Evolutionary conservation across 2,329 filamentous ascomycete genomes (phyloP).

Genomic region (Fusarium chlamydosporum): DNA sequence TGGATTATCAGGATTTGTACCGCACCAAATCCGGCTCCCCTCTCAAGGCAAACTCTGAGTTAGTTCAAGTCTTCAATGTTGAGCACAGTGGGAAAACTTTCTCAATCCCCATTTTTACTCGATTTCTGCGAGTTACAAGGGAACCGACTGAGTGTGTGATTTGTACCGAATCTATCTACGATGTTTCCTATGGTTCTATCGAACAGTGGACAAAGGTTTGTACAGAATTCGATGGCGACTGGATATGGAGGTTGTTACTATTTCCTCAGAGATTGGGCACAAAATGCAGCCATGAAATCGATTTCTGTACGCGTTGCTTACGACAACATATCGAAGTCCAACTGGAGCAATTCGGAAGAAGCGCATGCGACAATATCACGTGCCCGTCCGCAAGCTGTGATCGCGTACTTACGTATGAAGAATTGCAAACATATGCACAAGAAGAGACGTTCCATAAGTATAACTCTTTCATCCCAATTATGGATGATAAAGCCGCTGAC

Average conservation of each 20-base stretch:
- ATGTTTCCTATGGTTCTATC: conserved; percentile 13
- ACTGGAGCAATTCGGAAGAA: conserved; percentile 23
- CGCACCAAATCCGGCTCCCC: not conserved
- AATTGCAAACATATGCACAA: conserved; percentile 21
- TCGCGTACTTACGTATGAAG: conserved; percentile 12
- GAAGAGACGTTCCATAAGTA: conserved; percentile 13
- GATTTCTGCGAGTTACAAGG: conserved; percentile 4
- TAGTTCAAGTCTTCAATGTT: not conserved
- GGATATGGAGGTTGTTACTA: conserved; percentile 29
- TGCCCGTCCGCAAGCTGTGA: conserved; percentile 11
- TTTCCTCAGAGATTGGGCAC: conserved; percentile 19
- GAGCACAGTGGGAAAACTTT: conserved; percentile 7
- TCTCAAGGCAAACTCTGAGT: not conserved
- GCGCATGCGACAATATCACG: conserved; percentile 14
- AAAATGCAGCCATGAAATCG: conserved; percentile 17
- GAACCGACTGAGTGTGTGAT: conserved; percentile 7
- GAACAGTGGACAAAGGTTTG: conserved; percentile 18
- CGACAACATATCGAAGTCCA: conserved; percentile 8
- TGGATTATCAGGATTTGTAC: not conserved
- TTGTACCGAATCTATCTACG: conserved; percentile 18
- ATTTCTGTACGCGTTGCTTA: conserved; percentile 20
- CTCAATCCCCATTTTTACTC: not conserved
- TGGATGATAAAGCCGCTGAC: not conserved
- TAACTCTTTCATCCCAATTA: not conserved
- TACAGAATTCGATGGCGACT: conserved; percentile 16